Conservation (phyloP, 495 filamentous ascomycete genomes). For the Daldinia vernicosa region DNA sequence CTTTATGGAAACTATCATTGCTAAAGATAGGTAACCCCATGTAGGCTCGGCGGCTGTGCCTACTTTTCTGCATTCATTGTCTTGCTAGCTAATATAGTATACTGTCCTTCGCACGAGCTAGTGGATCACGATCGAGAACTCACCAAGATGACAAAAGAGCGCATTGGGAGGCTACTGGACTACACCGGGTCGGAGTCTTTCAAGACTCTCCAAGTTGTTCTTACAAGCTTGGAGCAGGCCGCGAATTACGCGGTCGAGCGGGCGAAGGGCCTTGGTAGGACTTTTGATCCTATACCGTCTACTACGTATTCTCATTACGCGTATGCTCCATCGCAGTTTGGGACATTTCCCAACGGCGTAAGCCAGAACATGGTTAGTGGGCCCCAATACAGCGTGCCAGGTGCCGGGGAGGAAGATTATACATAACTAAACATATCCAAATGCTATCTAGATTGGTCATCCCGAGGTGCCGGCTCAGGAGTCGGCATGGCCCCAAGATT, state of each 20-base stretch:
- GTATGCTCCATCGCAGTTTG: conserved; percentile 8
- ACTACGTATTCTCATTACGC: neutral
- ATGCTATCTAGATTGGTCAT: conserved; percentile 13
- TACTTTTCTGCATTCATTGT: conserved; percentile 46
- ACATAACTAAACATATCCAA: conserved; percentile 3
- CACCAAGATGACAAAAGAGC: conserved; percentile 16
- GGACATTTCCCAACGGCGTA: neutral
- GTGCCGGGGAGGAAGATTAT: neutral
- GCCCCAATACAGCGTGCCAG: neutral
- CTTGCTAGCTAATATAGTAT: conserved; percentile 42
- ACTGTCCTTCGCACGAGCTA: conserved; percentile 36
- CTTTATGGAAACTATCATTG: neutral
- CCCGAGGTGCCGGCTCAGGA: conserved; percentile 2
- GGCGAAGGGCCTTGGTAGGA: neutral
- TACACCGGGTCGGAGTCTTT: conserved; percentile 22
- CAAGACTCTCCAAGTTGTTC: conserved; percentile 31
- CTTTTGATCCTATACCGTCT: neutral
- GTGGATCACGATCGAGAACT: conserved; percentile 37
- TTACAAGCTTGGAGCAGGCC: conserved; percentile 29
- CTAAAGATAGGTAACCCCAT: neutral
- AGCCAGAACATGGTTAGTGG: conserved; percentile 21
- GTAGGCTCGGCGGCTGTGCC: conserved; percentile 44
- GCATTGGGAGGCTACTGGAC: conserved; percentile 39
- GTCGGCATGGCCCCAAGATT: conserved; percentile 8
- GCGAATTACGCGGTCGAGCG: conserved; percentile 26